These are phyloP conservation scores for Boechera retrofracta DNA, from an alignment of 345 rosid genomes.

Conservation along the genomic window DNA sequence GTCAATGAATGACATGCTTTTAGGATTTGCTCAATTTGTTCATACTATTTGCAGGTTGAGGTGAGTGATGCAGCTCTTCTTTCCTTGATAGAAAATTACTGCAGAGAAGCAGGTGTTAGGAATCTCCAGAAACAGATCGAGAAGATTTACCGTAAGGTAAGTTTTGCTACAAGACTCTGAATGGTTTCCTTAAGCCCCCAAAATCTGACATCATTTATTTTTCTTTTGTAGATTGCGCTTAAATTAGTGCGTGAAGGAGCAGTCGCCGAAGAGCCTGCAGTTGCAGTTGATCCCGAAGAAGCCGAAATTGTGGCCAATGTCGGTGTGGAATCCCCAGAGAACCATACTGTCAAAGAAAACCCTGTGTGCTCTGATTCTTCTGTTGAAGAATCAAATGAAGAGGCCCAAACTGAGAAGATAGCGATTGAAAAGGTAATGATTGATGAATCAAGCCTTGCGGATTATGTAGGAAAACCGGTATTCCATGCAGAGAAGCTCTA, in stretches of 20 bases:
- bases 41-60: constrained; percentile 68
- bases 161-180: constrained; percentile 17
- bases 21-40: constrained; percentile 14
- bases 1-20: constrained; percentile 1
- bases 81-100: constrained; percentile 87
- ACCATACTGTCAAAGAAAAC: constrained; percentile 23
- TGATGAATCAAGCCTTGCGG: constrained; percentile 65
- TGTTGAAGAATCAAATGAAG: constrained; percentile 57
- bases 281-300: constrained; percentile 43
- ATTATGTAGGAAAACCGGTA: constrained; percentile 93
- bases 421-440: constrained; percentile 67
- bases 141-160: constrained; percentile 98
- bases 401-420: constrained; percentile 43
- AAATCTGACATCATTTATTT: not conserved
- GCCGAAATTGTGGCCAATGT: constrained; percentile 39
- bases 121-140: constrained; percentile 99
- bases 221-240: constrained; percentile 77
- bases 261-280: constrained; percentile 52
- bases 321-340: constrained; percentile 48
- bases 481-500: constrained; percentile 97
- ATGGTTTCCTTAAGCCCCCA: not conserved
- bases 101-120: constrained; percentile 99
- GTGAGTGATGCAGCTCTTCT: constrained; percentile 90
- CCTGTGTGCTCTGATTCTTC: constrained; percentile 21
- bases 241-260: constrained; percentile 80